A percentile compares a stretch with the other conserved stretches of the same genome.
phyloP scores from a whole-genome alignment of 2,329 filamentous ascomycete species.

The Claviceps sp. region DNA sequence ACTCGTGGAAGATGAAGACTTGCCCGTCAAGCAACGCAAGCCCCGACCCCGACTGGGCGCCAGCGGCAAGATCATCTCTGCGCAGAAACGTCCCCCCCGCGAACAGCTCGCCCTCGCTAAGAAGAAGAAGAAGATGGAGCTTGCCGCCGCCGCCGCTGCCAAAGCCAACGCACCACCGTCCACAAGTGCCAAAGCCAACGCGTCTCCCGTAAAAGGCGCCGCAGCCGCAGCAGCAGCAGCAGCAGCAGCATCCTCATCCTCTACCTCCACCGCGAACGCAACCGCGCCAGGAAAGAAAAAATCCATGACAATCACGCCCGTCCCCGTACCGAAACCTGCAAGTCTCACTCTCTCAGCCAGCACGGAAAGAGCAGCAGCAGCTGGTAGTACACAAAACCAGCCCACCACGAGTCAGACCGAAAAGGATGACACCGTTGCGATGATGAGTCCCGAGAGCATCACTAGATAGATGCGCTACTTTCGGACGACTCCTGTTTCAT shows the following conservation, averaged over 20 bases:
- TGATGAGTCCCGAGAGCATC: constrained; percentile 78
- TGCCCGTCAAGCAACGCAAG: constrained; percentile 81
- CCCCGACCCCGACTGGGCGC: constrained; percentile 51
- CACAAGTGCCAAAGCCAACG: not conserved
- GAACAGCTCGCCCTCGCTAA: constrained; percentile 75
- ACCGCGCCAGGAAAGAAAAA: constrained; percentile 41
- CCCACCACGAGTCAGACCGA: constrained; percentile 50
- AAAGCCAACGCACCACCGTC: constrained; percentile 17
- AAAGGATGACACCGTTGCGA: constrained; percentile 55
- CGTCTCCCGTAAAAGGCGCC: not conserved
- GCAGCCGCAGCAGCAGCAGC: constrained; percentile 17
- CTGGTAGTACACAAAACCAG: constrained; percentile 40
- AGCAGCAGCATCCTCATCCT: constrained; percentile 19
- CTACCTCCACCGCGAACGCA: constrained; percentile 20
- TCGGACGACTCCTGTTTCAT: too few species aligned
- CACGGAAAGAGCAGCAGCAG: constrained; percentile 42
- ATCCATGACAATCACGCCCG: constrained; percentile 22
- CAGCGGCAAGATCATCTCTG: constrained; percentile 76
- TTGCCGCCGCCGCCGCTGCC: constrained; percentile 36
- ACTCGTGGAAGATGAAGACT: constrained; percentile 84
- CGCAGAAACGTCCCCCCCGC: constrained; percentile 68
- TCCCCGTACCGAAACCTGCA: constrained; percentile 24
- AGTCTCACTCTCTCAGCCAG: constrained; percentile 26
- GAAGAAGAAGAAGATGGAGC: constrained; percentile 71
- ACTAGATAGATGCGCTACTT: constrained; percentile 22